Evolutionary conservation across 805 yeast species (phyloP).

Genomic region (Starmerella potacharoeniae): DNA sequence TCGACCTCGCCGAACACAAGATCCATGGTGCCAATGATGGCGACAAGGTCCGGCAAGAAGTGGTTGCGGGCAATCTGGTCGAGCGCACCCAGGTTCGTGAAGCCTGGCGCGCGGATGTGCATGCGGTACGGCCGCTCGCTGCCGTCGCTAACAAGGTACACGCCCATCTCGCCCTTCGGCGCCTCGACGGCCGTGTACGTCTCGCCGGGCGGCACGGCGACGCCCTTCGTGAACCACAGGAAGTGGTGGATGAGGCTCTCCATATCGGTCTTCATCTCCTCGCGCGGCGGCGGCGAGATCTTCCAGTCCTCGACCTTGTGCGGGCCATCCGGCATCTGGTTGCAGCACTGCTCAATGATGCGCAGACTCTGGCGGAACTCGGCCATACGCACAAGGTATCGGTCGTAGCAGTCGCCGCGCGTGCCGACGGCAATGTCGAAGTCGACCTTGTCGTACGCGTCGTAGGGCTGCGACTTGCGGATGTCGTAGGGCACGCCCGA

Average conservation of each 20-base stretch:
- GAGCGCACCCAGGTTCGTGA: slow-evolving; percentile 79
- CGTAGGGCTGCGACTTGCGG: slow-evolving; percentile 79
- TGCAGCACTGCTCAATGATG: slow-evolving; percentile 80
- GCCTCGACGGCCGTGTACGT: slow-evolving; percentile 87
- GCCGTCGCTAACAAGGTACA: slow-evolving; percentile 79
- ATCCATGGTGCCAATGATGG: slow-evolving; percentile 91
- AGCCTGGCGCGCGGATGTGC: slow-evolving; percentile 90
- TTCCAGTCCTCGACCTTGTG: slow-evolving; percentile 84
- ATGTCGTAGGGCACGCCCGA: slow-evolving; percentile 81
- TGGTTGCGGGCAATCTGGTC: slow-evolving; percentile 80
- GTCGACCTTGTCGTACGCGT: slow-evolving; percentile 76
- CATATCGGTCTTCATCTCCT: slow-evolving; percentile 82
- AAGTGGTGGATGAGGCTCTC: slow-evolving; percentile 86
- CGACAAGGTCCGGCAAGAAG: slow-evolving; percentile 83
- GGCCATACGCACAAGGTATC: slow-evolving; percentile 79
- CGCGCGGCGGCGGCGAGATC: slow-evolving; percentile 70
- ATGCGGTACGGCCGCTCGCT: slow-evolving; percentile 84
- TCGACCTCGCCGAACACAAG: slow-evolving; percentile 91
- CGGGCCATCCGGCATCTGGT: slow-evolving; percentile 87
- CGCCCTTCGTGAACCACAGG: slow-evolving; percentile 77
- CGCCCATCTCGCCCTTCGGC: slow-evolving; percentile 93
- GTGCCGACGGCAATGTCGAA: slow-evolving; percentile 79
- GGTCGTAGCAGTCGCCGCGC: slow-evolving; percentile 85
- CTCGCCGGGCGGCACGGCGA: slow-evolving; percentile 81
- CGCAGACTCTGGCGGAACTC: slow-evolving; percentile 86